phyloP scores from a whole-genome alignment of 345 rosid species.

The Bruguiera gymnorhiza region DNA sequence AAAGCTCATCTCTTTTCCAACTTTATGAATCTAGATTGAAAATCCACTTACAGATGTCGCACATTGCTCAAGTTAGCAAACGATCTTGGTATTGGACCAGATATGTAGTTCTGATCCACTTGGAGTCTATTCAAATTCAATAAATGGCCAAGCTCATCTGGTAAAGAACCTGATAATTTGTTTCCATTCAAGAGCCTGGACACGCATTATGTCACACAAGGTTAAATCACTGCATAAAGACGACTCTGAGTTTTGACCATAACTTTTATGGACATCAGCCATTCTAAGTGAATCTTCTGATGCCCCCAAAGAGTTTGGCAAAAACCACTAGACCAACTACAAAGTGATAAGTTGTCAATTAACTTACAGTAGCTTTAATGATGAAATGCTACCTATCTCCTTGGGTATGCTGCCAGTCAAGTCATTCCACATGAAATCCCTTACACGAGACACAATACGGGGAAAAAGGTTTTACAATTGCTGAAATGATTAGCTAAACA shows the following conservation, averaged over 20 bases:
- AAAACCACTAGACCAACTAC: too few species aligned
- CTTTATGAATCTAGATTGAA: neutral
- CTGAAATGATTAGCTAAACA: neutral
- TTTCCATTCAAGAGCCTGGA: conserved; percentile 51
- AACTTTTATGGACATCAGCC: too few species aligned
- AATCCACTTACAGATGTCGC: conserved; percentile 39
- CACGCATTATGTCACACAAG: neutral
- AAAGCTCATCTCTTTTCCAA: neutral
- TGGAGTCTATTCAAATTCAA: conserved; percentile 37
- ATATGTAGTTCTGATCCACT: conserved; percentile 35
- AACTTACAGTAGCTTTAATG: conserved; percentile 38
- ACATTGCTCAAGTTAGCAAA: conserved; percentile 29
- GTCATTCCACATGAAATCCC: conserved; percentile 52
- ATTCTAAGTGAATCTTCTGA: too few species aligned
- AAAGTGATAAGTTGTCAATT: neutral
- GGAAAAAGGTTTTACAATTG: neutral
- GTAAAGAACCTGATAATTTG: conserved; percentile 39
- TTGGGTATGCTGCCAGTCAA: conserved; percentile 42
- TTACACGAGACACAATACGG: conserved; percentile 12
- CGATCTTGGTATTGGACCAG: conserved; percentile 39
- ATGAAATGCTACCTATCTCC: conserved; percentile 38
- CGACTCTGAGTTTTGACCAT: too few species aligned
- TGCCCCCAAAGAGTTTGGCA: too few species aligned
- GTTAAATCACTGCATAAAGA: neutral
- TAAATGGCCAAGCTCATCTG: conserved; percentile 46